Evolutionary conservation across 208 protist genomes (phyloP), one percentile per base, ranked within the genome.

Genomic region (Zelonia costaricensis): DNA sequence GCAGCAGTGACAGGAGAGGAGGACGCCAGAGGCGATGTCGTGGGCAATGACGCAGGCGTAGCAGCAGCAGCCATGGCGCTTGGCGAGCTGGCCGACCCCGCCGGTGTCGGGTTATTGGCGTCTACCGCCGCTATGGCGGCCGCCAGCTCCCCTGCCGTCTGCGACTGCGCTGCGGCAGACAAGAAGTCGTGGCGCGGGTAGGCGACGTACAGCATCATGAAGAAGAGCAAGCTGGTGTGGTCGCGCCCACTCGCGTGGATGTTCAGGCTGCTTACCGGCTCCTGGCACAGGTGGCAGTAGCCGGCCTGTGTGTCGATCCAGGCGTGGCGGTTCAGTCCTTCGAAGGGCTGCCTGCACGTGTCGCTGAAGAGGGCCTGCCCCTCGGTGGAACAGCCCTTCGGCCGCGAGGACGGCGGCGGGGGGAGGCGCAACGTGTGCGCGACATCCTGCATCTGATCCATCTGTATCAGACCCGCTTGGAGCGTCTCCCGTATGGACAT

Each of bases 211-310:
- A 95, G 72, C 40, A 87, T 85, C 10, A 95, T 68, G 62, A 95
- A 95, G 31, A 87, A 91, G 54, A 91, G 86, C 59, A 91, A 40
- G 45, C 80, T 88, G 16, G 76, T 90, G 78, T 95, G 89, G 52
- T 95, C 89, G 13, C 89, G 70, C 52, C 92, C 86, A 33, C 86
- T 76, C 48, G 85, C 61, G 64, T 95, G 89, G 10, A 81, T 48
- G 13, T 76, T 75, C 22, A 64, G 48, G 25, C 81, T 85, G 22
- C 61, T 75, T 12, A 95, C 40, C 3, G 89, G 84, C 66, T 95
- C 86, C 58, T 93, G 84, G 45, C 89, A 95, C 10, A 95, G 62
- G 72, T 92, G 80, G 49, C 89, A 95, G 72, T 77, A 93, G 15
- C 84, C 80, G 0, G 51, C 65, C 47, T 75, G 67, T 0, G 80